Evolutionary conservation across 306 rosid species (phyloP), one percentile per base, ranked within the genome.

Genomic region (Senna tora): DNA sequence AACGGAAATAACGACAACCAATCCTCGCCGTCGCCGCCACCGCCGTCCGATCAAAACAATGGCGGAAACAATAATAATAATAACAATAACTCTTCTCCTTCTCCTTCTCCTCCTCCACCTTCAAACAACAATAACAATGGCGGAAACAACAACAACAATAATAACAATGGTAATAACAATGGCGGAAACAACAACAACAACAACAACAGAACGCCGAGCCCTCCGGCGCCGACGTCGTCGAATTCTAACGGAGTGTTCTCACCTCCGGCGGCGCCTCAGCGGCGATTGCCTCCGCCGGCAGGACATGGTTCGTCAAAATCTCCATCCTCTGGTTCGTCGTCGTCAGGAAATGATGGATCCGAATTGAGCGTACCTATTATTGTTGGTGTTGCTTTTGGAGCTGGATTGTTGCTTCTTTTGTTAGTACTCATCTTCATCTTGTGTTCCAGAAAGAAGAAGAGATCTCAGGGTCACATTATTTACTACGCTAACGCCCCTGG

Each of bases 371-470:
- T 36, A 39, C 78, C 86, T 5, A 0, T 69, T 61, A 84, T 93
- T 28, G 19, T 82, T 49, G 97, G 84, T 77, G 41, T 86, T 53
- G 88, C 74, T 43, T 75, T 64, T 14, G 94, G 79, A 17, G 89
- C 59, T 14, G 94, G 80, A 6, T 15, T 92, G 13, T 50, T 89
- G 54, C 71, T 90, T 1, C 57, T 87, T 10, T 36, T 89, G 46
- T 0, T 81, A 20, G 52, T 82, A 11, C 5, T 79, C 9, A 0
- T 80, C 17, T 38, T 71, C 68, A 5, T 80, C 33, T 54, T 47
- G 4, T 84, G 87, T 69, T 6, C 36, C 6, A 80, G 70, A 77
- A 89, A 22, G 76, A 90, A 63, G 74, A 90, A 65, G 85, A 89
- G 65, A 60, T 2, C 81, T 5, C 47, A 22, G 10, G 4, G 39